These are phyloP conservation scores for Dactylis glomerata DNA, from an alignment of 176 grass and related monocot genomes.

Conservation along the genomic window DNA sequence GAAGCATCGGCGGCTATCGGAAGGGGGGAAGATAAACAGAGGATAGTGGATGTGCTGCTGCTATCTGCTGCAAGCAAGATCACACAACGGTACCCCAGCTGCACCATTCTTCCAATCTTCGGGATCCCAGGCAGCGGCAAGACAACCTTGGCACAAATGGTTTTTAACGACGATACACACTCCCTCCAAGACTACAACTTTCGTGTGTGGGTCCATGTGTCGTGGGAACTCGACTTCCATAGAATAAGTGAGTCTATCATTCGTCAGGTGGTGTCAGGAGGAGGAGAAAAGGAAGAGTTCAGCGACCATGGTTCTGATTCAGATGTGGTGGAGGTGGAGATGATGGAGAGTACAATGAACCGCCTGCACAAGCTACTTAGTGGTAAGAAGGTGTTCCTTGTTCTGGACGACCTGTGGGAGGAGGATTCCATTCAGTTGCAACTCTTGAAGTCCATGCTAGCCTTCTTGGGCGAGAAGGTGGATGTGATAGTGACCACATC, in stretches of 20 bases:
- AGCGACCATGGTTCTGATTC: not conserved
- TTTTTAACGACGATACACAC: not conserved
- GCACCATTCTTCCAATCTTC: not conserved
- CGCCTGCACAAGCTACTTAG: not conserved
- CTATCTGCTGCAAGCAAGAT: not conserved
- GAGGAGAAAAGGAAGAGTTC: not conserved
- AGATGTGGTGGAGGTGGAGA: not conserved
- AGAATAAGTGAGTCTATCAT: not conserved
- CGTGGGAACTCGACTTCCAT: not conserved
- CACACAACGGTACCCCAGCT: not conserved
- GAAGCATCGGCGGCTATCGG: not conserved
- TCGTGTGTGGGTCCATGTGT: not conserved
- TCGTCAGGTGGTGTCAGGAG: not conserved
- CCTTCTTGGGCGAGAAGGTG: not conserved
- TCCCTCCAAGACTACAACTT: not conserved
- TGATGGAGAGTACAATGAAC: not conserved
- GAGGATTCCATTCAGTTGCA: not conserved
- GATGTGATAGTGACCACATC: not conserved
- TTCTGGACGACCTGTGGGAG: not conserved
- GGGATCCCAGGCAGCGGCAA: not conserved
- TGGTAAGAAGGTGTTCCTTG: not conserved
- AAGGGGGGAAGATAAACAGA: not conserved
- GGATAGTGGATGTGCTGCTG: not conserved
- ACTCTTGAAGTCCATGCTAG: not conserved
- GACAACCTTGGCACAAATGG: constrained; percentile 2